phyloP scores from a whole-genome alignment of 202 grass and related monocot genomes.

The Zoysia matrella region DNA sequence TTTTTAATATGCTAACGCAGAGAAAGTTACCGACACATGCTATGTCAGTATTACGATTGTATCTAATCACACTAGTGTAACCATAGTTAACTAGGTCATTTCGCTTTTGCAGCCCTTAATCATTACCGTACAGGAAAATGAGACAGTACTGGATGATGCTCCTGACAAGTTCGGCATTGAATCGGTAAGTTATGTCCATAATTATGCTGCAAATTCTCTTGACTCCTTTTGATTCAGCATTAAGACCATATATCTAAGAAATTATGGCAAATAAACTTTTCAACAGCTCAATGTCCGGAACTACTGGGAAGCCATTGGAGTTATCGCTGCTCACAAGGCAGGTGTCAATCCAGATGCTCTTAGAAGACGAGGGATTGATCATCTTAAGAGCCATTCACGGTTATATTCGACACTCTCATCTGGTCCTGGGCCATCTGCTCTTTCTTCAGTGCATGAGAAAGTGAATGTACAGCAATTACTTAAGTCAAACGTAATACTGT shows the following conservation, averaged over 20 bases:
- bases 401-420: constrained; percentile 34
- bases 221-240: constrained; percentile 11
- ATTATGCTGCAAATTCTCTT: constrained; percentile 13
- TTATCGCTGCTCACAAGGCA: constrained; percentile 88
- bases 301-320: constrained; percentile 96
- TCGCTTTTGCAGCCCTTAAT: constrained; percentile 78
- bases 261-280: constrained; percentile 21
- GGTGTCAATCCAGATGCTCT: constrained; percentile 79
- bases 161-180: constrained; percentile 75
- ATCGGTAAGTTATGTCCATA: constrained; percentile 49
- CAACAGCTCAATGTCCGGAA: constrained; percentile 80
- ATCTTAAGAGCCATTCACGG: constrained; percentile 47
- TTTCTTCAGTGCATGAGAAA: constrained; percentile 32
- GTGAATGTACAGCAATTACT: constrained; percentile 44
- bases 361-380: constrained; percentile 60
- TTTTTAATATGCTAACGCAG: background rate
- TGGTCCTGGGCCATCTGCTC: constrained; percentile 32
- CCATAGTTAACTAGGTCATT: background rate
- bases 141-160: constrained; percentile 91
- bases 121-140: constrained; percentile 86
- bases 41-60: background rate
- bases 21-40: background rate
- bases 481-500: constrained; percentile 29
- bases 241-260: background rate
- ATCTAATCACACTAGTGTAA: background rate